Conservation (phyloP, 805 yeast species). For the Candida takata region DNA sequence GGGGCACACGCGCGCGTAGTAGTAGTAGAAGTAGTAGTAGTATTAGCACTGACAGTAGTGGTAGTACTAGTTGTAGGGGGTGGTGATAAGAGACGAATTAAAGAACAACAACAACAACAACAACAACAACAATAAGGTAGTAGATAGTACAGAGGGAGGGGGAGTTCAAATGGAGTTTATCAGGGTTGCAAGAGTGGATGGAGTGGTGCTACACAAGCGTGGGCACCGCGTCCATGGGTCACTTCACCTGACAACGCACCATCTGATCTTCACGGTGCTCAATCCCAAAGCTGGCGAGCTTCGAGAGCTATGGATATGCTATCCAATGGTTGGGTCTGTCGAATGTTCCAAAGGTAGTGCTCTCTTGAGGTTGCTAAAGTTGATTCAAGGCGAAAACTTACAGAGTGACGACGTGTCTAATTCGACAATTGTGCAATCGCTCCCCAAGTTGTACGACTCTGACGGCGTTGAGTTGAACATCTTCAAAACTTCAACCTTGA, state of each 20-base stretch:
- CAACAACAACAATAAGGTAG: background rate
- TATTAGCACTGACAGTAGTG: too few species aligned
- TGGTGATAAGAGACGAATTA: too few species aligned
- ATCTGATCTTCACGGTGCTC: conserved; percentile 50
- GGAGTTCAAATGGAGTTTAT: conserved; percentile 21
- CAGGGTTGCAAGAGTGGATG: conserved; percentile 31
- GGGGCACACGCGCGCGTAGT: too few species aligned
- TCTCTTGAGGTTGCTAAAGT: conserved; percentile 19
- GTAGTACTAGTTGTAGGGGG: too few species aligned
- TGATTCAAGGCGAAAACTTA: conserved; percentile 3
- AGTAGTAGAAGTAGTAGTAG: too few species aligned
- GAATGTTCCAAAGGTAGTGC: conserved; percentile 45
- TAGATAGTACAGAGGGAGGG: background rate
- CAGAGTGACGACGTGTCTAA: conserved; percentile 8
- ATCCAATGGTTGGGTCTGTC: conserved; percentile 63
- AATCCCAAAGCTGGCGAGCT: conserved; percentile 14
- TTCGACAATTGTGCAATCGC: conserved; percentile 7
- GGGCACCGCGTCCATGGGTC: conserved; percentile 53
- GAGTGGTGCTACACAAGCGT: conserved; percentile 49
- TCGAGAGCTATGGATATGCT: conserved; percentile 85
- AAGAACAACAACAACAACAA: too few species aligned
- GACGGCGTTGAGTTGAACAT: conserved; percentile 20
- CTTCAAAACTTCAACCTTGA: conserved; percentile 43
- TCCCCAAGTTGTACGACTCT: conserved; percentile 13
- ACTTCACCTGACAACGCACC: conserved; percentile 68